Percentiles rank a stretch among this genome's conserved stretches.
phyloP scores from a whole-genome alignment of 2,329 filamentous ascomycete species.

The Trichoderma harzianum region DNA sequence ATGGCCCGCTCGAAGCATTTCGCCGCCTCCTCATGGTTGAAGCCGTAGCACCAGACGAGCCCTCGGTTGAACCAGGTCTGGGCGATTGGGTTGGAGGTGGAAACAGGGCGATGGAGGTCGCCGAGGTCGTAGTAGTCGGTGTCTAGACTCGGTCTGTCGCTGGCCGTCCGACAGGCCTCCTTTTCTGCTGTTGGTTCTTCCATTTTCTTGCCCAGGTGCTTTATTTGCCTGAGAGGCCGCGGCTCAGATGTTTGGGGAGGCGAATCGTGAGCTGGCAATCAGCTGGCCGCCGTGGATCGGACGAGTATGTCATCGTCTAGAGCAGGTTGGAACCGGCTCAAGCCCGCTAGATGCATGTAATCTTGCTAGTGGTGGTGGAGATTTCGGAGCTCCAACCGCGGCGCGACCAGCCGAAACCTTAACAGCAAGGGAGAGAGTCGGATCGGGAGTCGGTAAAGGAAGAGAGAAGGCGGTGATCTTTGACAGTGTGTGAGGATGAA shows the following conservation, averaged over 20 bases:
- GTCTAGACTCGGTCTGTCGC: neutral
- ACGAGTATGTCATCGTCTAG: slow-evolving; percentile 10
- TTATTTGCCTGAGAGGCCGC: neutral
- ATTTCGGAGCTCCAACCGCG: neutral
- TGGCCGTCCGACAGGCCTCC: neutral
- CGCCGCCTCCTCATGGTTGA: slow-evolving; percentile 71
- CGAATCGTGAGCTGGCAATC: neutral
- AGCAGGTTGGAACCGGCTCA: slow-evolving; percentile 14
- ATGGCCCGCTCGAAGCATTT: slow-evolving; percentile 62
- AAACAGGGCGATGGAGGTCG: slow-evolving; percentile 52
- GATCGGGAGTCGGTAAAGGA: neutral
- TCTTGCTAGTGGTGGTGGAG: slow-evolving; percentile 4
- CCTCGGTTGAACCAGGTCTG: slow-evolving; percentile 70
- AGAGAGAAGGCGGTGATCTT: neutral
- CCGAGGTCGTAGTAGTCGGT: slow-evolving; percentile 60
- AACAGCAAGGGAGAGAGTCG: neutral
- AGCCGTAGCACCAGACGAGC: slow-evolving; percentile 70
- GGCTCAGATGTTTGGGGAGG: neutral
- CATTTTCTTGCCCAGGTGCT: neutral
- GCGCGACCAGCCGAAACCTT: slow-evolving; percentile 9
- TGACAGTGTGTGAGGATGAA: neutral
- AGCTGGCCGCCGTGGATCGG: neutral
- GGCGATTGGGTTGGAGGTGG: slow-evolving; percentile 47
- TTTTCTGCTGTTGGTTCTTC: neutral
- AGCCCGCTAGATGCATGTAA: slow-evolving; percentile 5